Evolutionary conservation across 805 yeast species (phyloP).

Genomic region (Lipomyces yamadae): DNA sequence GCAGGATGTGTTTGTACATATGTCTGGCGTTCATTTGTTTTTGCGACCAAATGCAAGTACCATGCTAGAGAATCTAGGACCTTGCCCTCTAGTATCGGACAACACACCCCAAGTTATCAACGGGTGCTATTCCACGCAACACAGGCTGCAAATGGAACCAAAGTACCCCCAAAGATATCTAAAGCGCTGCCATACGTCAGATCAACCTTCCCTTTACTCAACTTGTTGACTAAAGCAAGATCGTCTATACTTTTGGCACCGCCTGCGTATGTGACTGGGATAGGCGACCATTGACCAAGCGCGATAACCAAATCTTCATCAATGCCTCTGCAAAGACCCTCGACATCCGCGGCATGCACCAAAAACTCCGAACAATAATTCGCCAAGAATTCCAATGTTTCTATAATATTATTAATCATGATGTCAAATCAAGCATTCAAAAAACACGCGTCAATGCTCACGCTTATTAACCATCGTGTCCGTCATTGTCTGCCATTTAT

Average conservation of each 20-base stretch:
- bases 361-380: slow-evolving; percentile 82
- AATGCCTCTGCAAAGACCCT: slow-evolving; percentile 92
- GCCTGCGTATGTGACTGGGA: slow-evolving; percentile 93
- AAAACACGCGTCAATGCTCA: neutral
- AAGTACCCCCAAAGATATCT: slow-evolving; percentile 90
- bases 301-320: slow-evolving; percentile 75
- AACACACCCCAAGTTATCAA: slow-evolving; percentile 4
- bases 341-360: slow-evolving; percentile 98
- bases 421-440: neutral
- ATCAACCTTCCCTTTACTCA: slow-evolving; percentile 85
- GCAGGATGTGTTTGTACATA: neutral
- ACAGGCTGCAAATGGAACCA: slow-evolving; percentile 77
- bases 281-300: slow-evolving; percentile 76
- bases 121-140: slow-evolving; percentile 69
- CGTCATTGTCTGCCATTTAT: slow-evolving; percentile 95
- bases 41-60: neutral
- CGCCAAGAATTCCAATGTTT: slow-evolving; percentile 59
- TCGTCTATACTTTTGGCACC: slow-evolving; percentile 84
- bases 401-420: slow-evolving; percentile 32
- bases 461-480: slow-evolving; percentile 56
- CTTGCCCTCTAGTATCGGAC: neutral
- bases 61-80: neutral
- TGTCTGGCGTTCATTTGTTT: neutral
- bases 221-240: slow-evolving; percentile 62
- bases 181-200: slow-evolving; percentile 90